phyloP scores from a whole-genome alignment of 352 stramenopile genomes.

The Hyaloperonospora arabidopsidis region DNA sequence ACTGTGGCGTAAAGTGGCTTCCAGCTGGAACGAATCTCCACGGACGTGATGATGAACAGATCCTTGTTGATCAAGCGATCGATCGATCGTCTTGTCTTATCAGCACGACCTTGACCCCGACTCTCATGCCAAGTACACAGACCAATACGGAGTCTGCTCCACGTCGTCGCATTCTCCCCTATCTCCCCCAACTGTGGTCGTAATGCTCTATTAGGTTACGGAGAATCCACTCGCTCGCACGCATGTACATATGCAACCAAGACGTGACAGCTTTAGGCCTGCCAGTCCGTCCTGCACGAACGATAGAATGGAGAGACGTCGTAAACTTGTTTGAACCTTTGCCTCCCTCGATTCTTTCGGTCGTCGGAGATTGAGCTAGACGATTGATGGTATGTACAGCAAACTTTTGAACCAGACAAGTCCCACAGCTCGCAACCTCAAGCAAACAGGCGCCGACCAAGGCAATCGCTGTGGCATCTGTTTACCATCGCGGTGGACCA shows the following conservation, averaged over 20 bases:
- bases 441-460: slow-evolving; percentile 20
- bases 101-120: too few species aligned
- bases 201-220: slow-evolving; percentile 7
- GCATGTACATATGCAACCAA: not conserved
- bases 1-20: too few species aligned
- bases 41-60: too few species aligned
- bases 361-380: not conserved
- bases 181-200: not conserved
- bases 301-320: slow-evolving; percentile 1
- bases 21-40: too few species aligned
- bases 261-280: not conserved
- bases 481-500: slow-evolving; percentile 16
- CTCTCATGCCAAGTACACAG: slow-evolving; percentile 10
- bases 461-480: slow-evolving; percentile 17
- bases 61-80: too few species aligned
- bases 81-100: too few species aligned
- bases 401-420: not conserved
- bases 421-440: not conserved
- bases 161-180: not conserved
- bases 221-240: slow-evolving; percentile 7
- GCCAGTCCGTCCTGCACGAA: not conserved
- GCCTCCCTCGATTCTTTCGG: not conserved
- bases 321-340: too few species aligned
- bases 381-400: not conserved
- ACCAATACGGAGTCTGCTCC: not conserved